Percentiles rank a stretch among this genome's conserved stretches.
These are phyloP conservation scores for Penicillium sp. DNA, from an alignment of 2,329 filamentous ascomycete species.

Conservation along the genomic window DNA sequence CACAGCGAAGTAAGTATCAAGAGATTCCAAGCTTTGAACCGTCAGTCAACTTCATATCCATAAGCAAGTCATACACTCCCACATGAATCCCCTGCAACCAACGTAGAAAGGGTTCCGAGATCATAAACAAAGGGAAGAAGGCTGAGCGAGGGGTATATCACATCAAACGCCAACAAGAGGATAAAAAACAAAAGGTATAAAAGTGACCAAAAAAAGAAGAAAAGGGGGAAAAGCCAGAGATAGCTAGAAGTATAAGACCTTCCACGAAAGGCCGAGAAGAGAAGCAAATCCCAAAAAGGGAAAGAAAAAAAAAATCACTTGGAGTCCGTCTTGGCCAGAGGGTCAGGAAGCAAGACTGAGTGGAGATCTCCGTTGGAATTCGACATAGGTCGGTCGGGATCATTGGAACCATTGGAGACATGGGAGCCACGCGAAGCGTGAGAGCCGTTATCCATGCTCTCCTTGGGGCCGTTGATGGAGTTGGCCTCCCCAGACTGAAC, in stretches of 20 bases:
- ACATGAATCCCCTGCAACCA: slow-evolving; percentile 22
- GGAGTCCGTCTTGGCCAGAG: slow-evolving; percentile 26
- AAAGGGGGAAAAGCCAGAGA: background rate
- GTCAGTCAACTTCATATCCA: slow-evolving; percentile 8
- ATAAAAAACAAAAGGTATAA: slow-evolving; percentile 9
- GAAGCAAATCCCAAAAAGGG: background rate
- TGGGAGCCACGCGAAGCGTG: background rate
- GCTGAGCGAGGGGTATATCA: slow-evolving; percentile 44
- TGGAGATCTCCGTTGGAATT: slow-evolving; percentile 31
- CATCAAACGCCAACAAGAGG: slow-evolving; percentile 36
- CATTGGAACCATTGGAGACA: background rate
- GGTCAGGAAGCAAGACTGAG: slow-evolving; percentile 30
- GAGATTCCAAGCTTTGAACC: background rate
- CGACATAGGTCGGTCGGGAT: slow-evolving; percentile 6
- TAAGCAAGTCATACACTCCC: slow-evolving; percentile 20
- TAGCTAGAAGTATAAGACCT: background rate
- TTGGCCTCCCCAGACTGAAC: slow-evolving; percentile 16
- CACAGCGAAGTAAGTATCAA: background rate
- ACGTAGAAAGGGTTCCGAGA: slow-evolving; percentile 20
- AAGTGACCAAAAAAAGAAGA: slow-evolving; percentile 1
- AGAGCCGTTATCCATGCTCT: slow-evolving; percentile 7
- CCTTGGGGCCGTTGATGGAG: slow-evolving; percentile 18
- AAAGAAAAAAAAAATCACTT: slow-evolving; percentile 15
- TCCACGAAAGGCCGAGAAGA: background rate
- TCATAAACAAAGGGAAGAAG: slow-evolving; percentile 27